Percentiles rank a stretch among this genome's conserved stretches.
Conservation (phyloP, 2,329 filamentous ascomycete species). For the Colletotrichum eleusines region DNA sequence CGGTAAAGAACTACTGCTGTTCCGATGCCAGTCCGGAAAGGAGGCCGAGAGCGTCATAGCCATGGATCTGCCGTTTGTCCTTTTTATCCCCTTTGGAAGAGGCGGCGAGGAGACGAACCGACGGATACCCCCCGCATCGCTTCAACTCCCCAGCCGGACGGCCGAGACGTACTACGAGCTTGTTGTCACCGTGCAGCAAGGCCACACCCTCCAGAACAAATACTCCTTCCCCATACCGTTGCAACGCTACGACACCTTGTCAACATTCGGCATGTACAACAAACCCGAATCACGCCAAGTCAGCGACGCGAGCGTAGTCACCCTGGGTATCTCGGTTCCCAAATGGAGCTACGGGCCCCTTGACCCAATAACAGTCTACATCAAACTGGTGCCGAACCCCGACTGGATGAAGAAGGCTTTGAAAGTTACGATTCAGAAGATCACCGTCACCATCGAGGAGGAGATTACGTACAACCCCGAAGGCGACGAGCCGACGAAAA, state of each 20-base stretch:
- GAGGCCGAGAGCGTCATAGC: conserved; percentile 90
- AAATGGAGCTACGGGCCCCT: conserved; percentile 96
- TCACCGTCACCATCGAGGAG: conserved; percentile 94
- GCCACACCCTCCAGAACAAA: conserved; percentile 86
- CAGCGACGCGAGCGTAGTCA: conserved; percentile 90
- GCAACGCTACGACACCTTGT: conserved; percentile 93
- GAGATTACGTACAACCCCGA: conserved; percentile 99
- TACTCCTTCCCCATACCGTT: conserved; percentile 92
- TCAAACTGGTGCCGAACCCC: conserved; percentile 91
- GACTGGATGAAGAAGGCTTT: conserved; percentile 93
- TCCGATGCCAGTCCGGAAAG: conserved; percentile 84
- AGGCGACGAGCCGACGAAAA: conserved; percentile 92
- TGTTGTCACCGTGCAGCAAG: conserved; percentile 95
- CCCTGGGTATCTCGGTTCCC: conserved; percentile 89
- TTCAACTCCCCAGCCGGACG: conserved; percentile 92
- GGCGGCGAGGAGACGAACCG: conserved; percentile 91
- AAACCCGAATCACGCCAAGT: conserved; percentile 89
- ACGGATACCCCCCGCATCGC: conserved; percentile 89
- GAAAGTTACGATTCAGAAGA: conserved; percentile 92
- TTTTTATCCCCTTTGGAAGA: conserved; percentile 96
- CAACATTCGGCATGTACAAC: conserved; percentile 99
- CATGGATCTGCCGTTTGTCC: conserved; percentile 97
- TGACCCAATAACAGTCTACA: conserved; percentile 95
- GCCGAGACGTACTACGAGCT: conserved; percentile 98
- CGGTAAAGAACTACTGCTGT: conserved; percentile 94